Evolutionary conservation across 768 basidiomycete species (phyloP).

Genomic region (Polyporus arcularius): DNA sequence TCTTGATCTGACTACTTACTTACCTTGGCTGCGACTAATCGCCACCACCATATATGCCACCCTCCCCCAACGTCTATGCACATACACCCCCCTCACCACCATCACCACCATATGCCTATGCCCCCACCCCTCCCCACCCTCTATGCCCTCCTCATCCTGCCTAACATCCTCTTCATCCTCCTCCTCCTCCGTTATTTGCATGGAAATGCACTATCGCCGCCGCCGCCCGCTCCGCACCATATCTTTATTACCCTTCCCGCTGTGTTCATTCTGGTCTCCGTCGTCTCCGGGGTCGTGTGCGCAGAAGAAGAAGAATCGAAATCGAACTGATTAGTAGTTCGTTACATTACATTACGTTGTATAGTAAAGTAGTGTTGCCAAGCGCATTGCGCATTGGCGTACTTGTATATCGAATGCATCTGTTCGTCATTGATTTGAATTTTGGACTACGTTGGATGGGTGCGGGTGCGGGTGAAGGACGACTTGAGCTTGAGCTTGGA

Average conservation of each 20-base stretch:
- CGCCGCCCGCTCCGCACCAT: conserved; percentile 3
- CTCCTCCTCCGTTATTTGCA: background rate
- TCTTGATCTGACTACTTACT: background rate
- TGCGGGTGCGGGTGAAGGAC: too few species aligned
- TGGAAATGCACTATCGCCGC: too few species aligned
- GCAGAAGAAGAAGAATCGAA: background rate
- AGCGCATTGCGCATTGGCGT: too few species aligned
- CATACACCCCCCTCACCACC: background rate
- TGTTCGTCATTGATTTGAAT: too few species aligned
- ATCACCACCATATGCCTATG: background rate
- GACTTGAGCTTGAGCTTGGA: too few species aligned
- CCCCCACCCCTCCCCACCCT: background rate
- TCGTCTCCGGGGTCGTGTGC: background rate
- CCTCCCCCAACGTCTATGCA: background rate
- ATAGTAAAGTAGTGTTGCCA: too few species aligned
- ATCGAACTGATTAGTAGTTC: background rate
- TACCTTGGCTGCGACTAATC: background rate
- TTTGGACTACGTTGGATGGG: too few species aligned
- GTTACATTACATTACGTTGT: too few species aligned
- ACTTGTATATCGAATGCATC: too few species aligned
- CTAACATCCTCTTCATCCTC: background rate
- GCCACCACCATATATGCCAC: background rate
- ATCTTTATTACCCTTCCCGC: conserved; percentile 11
- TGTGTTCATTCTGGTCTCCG: background rate
- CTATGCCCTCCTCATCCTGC: background rate